Evolutionary conservation across 2,329 filamentous ascomycete species (phyloP).

Genomic region (Penicillium sumatraense): DNA sequence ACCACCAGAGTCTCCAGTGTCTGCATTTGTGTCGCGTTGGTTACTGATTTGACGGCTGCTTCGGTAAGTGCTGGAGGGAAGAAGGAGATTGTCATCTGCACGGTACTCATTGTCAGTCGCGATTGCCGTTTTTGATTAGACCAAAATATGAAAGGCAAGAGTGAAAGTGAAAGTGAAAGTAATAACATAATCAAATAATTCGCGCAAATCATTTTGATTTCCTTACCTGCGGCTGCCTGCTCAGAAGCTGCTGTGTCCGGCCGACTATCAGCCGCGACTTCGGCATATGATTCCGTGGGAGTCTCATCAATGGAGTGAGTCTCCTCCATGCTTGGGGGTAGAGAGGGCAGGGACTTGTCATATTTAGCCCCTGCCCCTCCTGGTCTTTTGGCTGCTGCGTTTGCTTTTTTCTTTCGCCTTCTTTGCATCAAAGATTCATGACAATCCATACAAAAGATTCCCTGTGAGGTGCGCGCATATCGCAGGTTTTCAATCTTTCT

Average conservation of each 20-base stretch:
- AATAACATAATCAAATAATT: too few species aligned
- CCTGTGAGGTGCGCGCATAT: slow-evolving; percentile 96
- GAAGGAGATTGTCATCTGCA: slow-evolving; percentile 62
- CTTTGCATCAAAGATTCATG: slow-evolving; percentile 96
- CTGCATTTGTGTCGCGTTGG: slow-evolving; percentile 59
- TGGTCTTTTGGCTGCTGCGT: slow-evolving; percentile 45
- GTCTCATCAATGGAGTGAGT: slow-evolving; percentile 64
- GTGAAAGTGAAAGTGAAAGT: neutral
- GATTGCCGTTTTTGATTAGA: neutral
- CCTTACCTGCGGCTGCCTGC: slow-evolving; percentile 37
- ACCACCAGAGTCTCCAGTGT: slow-evolving; percentile 51
- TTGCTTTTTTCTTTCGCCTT: slow-evolving; percentile 81
- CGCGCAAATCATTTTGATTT: slow-evolving; percentile 10
- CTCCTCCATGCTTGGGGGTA: slow-evolving; percentile 73
- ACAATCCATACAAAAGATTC: slow-evolving; percentile 99
- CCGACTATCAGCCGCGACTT: slow-evolving; percentile 46
- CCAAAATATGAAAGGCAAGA: neutral
- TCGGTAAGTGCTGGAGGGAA: slow-evolving; percentile 77
- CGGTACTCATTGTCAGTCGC: slow-evolving; percentile 1
- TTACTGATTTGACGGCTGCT: slow-evolving; percentile 70
- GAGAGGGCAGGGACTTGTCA: slow-evolving; percentile 90
- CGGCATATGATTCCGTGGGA: slow-evolving; percentile 66
- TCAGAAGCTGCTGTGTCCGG: slow-evolving; percentile 30
- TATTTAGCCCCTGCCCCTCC: slow-evolving; percentile 64
- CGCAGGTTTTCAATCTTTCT: slow-evolving; percentile 97